These are phyloP conservation scores for Skeletonema tropicum DNA, from an alignment of 108 stramenopile genomes.

Conservation along the genomic window DNA sequence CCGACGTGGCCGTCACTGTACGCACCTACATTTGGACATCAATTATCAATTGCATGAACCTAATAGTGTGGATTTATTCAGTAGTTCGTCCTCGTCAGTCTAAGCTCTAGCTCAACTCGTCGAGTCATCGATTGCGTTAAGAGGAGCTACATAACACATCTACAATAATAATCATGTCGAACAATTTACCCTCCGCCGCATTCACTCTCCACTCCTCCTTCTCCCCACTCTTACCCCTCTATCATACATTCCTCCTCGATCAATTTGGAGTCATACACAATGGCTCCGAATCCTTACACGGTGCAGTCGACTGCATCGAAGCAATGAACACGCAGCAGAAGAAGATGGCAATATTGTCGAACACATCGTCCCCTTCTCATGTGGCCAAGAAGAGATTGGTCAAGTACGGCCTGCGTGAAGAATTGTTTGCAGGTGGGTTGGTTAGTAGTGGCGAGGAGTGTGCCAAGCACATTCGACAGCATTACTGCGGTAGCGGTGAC, in stretches of 20 bases:
- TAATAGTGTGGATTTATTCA: no score
- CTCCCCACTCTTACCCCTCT: conserved; percentile 46
- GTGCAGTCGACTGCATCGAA: conserved; percentile 67
- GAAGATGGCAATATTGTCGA: conserved; percentile 85
- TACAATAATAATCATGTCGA: background rate
- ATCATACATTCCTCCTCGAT: conserved; percentile 91
- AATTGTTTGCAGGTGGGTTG: conserved; percentile 66
- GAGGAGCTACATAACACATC: no score
- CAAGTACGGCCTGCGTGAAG: conserved; percentile 69
- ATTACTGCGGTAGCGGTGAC: conserved; percentile 21
- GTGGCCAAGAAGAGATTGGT: conserved; percentile 61
- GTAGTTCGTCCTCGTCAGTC: no score
- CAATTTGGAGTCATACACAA: conserved; percentile 94
- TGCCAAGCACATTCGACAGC: conserved; percentile 46
- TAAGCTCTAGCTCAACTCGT: no score
- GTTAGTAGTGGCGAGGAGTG: conserved; percentile 87
- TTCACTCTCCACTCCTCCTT: conserved; percentile 41
- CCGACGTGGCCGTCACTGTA: no score
- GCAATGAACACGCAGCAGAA: conserved; percentile 54
- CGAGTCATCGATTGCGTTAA: no score
- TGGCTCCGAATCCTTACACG: conserved; percentile 65
- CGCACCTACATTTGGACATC: no score
- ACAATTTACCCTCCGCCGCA: conserved; percentile 2
- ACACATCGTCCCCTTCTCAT: conserved; percentile 69
- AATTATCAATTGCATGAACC: no score